Conservation (phyloP, 1,284 basidiomycete genomes). For the Puccinia polysora region DNA sequence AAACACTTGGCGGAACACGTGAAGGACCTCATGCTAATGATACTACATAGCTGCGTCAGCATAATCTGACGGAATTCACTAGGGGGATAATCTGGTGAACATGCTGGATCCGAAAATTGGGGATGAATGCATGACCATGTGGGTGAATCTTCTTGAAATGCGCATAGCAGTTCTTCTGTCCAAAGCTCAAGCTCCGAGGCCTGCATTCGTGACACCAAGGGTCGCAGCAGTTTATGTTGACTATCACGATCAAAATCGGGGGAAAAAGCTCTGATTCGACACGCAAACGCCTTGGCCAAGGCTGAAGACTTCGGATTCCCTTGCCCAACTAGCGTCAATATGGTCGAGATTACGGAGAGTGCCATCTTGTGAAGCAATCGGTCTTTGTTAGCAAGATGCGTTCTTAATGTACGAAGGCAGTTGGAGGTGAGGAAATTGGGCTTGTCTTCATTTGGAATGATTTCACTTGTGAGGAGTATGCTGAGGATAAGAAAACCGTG, state of each 20-base stretch:
- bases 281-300: constrained; percentile 23
- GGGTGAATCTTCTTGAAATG: constrained; percentile 16
- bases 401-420: constrained; percentile 7
- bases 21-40: constrained; percentile 11
- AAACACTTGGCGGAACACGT: not conserved
- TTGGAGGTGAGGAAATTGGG: constrained; percentile 20
- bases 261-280: not conserved
- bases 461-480: not conserved
- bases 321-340: constrained; percentile 11
- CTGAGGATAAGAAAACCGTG: constrained; percentile 31
- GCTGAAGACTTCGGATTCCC: not conserved
- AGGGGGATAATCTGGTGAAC: not conserved
- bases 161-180: constrained; percentile 20
- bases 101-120: not conserved
- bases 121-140: not conserved
- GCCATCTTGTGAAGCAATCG: constrained; percentile 36
- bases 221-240: constrained; percentile 1
- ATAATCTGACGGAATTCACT: constrained; percentile 3
- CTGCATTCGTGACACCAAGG: constrained; percentile 11
- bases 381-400: constrained; percentile 18
- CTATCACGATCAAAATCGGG: constrained; percentile 17
- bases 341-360: not conserved
- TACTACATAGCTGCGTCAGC: constrained; percentile 21
- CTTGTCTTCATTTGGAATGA: constrained; percentile 16
- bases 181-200: constrained; percentile 18